Evolutionary conservation across 1,284 basidiomycete species (phyloP), one percentile per base, ranked within the genome.

Genomic region (Cryptococcus sp.): DNA sequence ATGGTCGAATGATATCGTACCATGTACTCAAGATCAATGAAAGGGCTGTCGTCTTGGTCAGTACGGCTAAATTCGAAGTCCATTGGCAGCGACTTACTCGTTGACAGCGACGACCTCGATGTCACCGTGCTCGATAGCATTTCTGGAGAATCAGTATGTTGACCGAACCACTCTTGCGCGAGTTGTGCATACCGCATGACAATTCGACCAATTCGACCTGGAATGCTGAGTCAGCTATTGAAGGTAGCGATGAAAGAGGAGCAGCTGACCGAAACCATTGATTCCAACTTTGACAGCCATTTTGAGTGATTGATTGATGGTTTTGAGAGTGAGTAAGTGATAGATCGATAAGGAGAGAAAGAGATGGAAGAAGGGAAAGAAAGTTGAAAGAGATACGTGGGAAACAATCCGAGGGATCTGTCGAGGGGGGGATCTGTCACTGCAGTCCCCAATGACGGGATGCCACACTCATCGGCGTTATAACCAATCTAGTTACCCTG

Each of bases 131-230:
- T 86, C 80, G 69, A 97, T 82, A 56, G 92, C 92, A 83, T 98
- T 98, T 73, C 95, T 71, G 43, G 4, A 10, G n/a, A 35, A 32
- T 13, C 10, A 31, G 8, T 13, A 46, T 46, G 38, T 41, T 41
- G 38, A n/a, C 38, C 10, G n/a, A 41, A n/a, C n/a, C 38, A 37
- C 15, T 15, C 33, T 50, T 34, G 35, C 33, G 8, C 5, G 11
- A 44, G 34, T 3, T 5, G 7, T 38, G 46, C 64, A 35, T 55
- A 71, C 69, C 72, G 89, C 80, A 90, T 83, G 67, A 98, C 96
- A 77, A 98, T 96, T 80, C 93, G 92, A 77, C 94, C 93, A 73
- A 96, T 96, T 83, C 93, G 92, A 82, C 93, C 92, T 92, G 61
- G 34, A 50, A 35, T 36, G 41, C 4, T 14, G 36, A 5, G 13